These are phyloP conservation scores for Clarireedia monteithiana DNA, from an alignment of 2,329 filamentous ascomycete species.

Conservation along the genomic window DNA sequence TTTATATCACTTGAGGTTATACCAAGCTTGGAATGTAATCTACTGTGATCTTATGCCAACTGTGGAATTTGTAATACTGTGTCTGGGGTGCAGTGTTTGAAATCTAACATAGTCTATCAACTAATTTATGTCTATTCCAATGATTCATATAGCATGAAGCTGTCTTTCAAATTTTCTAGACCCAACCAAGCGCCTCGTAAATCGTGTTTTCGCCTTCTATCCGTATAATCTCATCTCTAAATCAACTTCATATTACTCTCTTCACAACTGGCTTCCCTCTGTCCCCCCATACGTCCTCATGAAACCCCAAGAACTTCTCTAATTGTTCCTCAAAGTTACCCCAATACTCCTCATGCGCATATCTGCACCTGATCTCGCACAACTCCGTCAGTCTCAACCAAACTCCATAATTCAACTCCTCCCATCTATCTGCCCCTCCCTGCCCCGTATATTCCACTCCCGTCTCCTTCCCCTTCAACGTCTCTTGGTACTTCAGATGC, in stretches of 20 bases:
- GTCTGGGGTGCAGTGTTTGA: neutral
- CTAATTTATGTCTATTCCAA: neutral
- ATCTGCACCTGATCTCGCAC: neutral
- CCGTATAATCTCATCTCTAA: neutral
- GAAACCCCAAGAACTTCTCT: neutral
- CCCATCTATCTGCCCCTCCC: neutral
- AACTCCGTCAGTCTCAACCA: neutral
- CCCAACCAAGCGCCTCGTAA: neutral
- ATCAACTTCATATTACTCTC: neutral
- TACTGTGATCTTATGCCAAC: too few relatives aligned
- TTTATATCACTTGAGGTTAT: too few relatives aligned
- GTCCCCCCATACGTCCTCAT: neutral
- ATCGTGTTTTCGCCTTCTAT: neutral
- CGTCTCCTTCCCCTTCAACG: neutral
- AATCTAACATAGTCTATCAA: neutral
- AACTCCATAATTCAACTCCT: neutral
- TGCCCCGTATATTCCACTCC: constrained; percentile 1
- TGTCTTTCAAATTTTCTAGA: too few relatives aligned
- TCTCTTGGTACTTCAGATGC: constrained; percentile 1
- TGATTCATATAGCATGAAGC: neutral
- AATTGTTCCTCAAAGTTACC: constrained; percentile 6
- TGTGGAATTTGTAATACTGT: too few relatives aligned
- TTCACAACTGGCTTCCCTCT: neutral
- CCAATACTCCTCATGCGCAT: constrained; percentile 2
- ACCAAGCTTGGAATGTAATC: too few relatives aligned